Evolutionary conservation across 257 asterid genomes (phyloP), one percentile per base, ranked within the genome.

Genomic region (Thymus mandschuricus): DNA sequence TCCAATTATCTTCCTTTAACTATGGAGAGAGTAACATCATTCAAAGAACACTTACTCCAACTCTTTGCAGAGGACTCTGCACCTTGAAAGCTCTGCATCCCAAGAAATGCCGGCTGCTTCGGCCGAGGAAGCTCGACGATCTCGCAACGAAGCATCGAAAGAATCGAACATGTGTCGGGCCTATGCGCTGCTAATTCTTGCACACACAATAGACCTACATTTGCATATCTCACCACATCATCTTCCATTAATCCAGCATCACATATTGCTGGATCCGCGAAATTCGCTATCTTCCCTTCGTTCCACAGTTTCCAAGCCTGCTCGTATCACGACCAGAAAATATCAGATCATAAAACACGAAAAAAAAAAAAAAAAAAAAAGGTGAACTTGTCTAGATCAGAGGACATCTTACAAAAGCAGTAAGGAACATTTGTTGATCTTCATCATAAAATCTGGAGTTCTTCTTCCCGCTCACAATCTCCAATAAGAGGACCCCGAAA

Each of bases 171-270:
- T 76, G 79, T 79, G 72, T 70, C 72, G 41, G 95, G 92, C 57
- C 95, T 69, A 60, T 84, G 69, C 38, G 63, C 40, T 0, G 87
- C 90, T 6, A 61, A 41, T 62, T 86, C 92, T 75, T 88, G 92
- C 29, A 86, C 81, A 30, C 95, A 86, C 21, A 86, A 79, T 72
- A 88, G 58, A 3, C 79, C 92, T 48, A 84, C 76, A 74, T 70
- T 76, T 35, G 74, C 74, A 48, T 72, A 68, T 34, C 86, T 76
- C 2, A 81, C 43, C 2, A 81, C 76, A 49, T 85, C 91, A 30
- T 4, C 49, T 48, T 75, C 83, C 43, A 66, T 4, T n/a, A 35
- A 35, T 35, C 33, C 57, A 12, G 5, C 38, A 56, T 70, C 72
- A 29, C 45, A 60, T 21, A 86, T 72, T 0, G 79, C 38, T 30